Evolutionary conservation across 2,329 filamentous ascomycete genomes (phyloP), one percentile per base, ranked within the genome.

Genomic region (Ceratocystis colombiana): DNA sequence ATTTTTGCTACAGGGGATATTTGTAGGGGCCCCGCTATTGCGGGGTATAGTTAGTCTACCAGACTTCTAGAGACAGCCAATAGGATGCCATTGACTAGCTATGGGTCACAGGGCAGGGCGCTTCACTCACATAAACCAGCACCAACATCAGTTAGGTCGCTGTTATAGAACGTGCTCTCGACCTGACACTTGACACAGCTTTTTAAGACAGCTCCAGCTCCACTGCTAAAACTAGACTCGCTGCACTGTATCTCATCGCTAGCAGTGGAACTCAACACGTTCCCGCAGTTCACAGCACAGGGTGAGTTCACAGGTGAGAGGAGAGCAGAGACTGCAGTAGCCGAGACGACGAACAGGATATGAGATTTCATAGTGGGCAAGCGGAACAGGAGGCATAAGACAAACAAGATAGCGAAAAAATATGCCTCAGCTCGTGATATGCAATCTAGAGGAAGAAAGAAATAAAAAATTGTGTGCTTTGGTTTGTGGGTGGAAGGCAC

Each of bases 111-210:
- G 55, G 44, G n/a, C 8, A 44, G 28, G 55, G n/a, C 15, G 17
- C 22, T 12, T 7, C n/a, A 76, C 82, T 70, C 74, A 86, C 83
- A 86, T 17, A 86, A 73, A 63, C 79, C 74, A 68, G 77, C 79
- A 69, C 83, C 76, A 10, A 81, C 73, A 70, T 87, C 84, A 0
- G 82, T 80, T 66, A 79, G 70, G 15, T 76, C 77, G 20, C 74
- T 71, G 5, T 70, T 73, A 1, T 73, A 70, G 70, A 79, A 84
- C 3, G 74, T 73, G 73, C 84, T 86, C 1, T 71, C 72, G 33
- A 79, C 71, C 70, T 85, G 77, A 72, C 83, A 85, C 46, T 75
- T 71, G 57, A 84, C 71, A 70, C 83, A 85, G 22, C 75, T 74
- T 70, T 80, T 72, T 69, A 79, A 83, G 50, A 84, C 77, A n/a